These are phyloP conservation scores for Canna indica DNA, from an alignment of 176 grass and related monocot genomes.

Conservation along the genomic window DNA sequence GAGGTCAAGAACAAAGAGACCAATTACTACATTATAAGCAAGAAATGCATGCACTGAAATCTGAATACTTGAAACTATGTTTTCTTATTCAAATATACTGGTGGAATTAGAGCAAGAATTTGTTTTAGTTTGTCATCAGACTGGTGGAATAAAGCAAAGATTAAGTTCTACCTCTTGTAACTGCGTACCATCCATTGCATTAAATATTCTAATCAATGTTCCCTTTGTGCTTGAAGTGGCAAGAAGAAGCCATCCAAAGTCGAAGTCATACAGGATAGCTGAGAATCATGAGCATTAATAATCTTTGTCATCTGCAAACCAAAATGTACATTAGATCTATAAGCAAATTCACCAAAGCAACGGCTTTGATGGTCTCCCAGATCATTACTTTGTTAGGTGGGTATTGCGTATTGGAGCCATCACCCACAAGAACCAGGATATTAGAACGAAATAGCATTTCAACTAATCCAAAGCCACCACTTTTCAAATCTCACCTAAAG, in stretches of 20 bases:
- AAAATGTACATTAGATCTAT: conserved; percentile 80
- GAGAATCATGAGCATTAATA: conserved; percentile 76
- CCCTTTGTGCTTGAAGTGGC: conserved; percentile 86
- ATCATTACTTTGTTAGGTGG: conserved; percentile 86
- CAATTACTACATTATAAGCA: not conserved
- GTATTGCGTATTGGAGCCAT: conserved; percentile 55
- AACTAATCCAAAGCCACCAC: conserved; percentile 70
- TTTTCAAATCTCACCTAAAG: conserved; percentile 79
- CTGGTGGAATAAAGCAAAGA: not conserved
- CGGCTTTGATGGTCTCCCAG: conserved; percentile 90
- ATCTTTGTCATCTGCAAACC: conserved; percentile 77
- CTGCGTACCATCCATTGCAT: conserved; percentile 78
- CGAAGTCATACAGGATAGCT: conserved; percentile 76
- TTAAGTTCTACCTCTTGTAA: conserved; percentile 69
- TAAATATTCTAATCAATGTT: conserved; percentile 93
- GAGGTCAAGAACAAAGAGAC: not conserved
- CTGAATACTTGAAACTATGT: not conserved
- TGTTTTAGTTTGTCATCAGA: not conserved
- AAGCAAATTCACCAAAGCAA: conserved; percentile 78
- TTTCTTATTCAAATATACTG: not conserved
- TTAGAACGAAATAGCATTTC: conserved; percentile 92
- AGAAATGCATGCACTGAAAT: not conserved
- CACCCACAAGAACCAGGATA: conserved; percentile 81
- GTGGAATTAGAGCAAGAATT: not conserved
- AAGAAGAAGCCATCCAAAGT: conserved; percentile 79